Base-by-base conservation (phyloP, 768 basidiomycete genomes). In the Mycena metata region DNA sequence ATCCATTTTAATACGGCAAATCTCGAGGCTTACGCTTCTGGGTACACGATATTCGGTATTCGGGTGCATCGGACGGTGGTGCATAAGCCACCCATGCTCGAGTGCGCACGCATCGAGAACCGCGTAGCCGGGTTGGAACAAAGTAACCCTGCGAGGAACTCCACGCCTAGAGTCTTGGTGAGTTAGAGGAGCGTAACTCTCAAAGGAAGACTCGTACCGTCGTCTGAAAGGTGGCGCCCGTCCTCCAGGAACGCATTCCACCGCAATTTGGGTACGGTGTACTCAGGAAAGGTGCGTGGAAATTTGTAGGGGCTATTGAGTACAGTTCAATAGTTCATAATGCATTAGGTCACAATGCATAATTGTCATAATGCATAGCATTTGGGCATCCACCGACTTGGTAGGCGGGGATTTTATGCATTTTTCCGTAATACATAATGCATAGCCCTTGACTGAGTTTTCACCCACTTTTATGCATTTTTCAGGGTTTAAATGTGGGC, bases 31-130 rank as follows among this genome's bases (percentile, higher is more conserved):
- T n/a, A n/a, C n/a, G n/a, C n/a, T n/a, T n/a, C n/a, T n/a, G 63
- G 63, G 47, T 65, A 65, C 6, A 65, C 1, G 3, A 65, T 12
- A 23, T 65, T 65, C 7, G 64, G 64, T n/a, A n/a, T n/a, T n/a
- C n/a, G n/a, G n/a, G 16, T 65, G 58, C 64, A 65, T 58, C 47
- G 55, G 64, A 19, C 56, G 64, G 17, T 65, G 64, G 30, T 58
- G 51, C 39, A 51, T 7, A 16, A 65, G 56, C 64, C 64, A 65
- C 10, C 17, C 16, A 16, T 58, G 64, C 16, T 16, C 11, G 35
- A 65, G 36, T 0, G 64, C 64, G 13, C 16, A 24, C 1, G 47
- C 26, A 51, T 0, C 6, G 47, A 42, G 16, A 8, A 42, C 3
- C 64, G 64, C 3, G 5, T 8, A 4, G 4, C 23, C 19, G 56